Percentiles rank a stretch among this genome's conserved stretches.
These are phyloP conservation scores for Didymella glomerata DNA, from an alignment of 2,329 filamentous ascomycete genomes.

Conservation along the genomic window DNA sequence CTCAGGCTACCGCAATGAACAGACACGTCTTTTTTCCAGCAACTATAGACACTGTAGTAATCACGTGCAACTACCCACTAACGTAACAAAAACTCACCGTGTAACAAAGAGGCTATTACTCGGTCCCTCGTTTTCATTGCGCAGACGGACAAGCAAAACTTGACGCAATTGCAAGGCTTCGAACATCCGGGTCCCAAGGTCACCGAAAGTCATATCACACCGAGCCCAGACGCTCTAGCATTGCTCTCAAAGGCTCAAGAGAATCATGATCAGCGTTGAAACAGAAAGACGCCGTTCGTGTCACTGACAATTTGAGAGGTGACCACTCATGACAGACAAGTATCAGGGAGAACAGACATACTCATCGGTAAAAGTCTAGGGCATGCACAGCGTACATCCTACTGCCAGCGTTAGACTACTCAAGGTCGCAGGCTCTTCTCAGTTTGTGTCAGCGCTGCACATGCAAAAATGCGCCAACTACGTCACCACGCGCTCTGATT, in stretches of 20 bases:
- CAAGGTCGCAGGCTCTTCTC: not conserved
- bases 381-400: no score
- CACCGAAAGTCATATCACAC: not conserved
- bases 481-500: not conserved
- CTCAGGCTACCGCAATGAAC: not conserved
- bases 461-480: not conserved
- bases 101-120: not conserved
- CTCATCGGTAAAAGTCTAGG: not conserved
- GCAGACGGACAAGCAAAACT: not conserved
- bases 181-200: not conserved
- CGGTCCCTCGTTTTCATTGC: not conserved
- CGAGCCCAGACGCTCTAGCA: not conserved
- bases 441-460: not conserved
- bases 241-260: not conserved
- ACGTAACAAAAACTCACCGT: not conserved
- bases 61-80: not conserved
- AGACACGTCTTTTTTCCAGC: not conserved
- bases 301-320: not conserved
- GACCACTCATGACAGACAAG: not conserved
- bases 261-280: not conserved
- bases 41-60: not conserved
- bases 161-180: not conserved
- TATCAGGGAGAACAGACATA: not conserved
- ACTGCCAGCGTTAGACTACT: no score
- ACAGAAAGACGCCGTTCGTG: not conserved